Conservation (phyloP, 495 filamentous ascomycete genomes). For the Lichina pygmaea region DNA sequence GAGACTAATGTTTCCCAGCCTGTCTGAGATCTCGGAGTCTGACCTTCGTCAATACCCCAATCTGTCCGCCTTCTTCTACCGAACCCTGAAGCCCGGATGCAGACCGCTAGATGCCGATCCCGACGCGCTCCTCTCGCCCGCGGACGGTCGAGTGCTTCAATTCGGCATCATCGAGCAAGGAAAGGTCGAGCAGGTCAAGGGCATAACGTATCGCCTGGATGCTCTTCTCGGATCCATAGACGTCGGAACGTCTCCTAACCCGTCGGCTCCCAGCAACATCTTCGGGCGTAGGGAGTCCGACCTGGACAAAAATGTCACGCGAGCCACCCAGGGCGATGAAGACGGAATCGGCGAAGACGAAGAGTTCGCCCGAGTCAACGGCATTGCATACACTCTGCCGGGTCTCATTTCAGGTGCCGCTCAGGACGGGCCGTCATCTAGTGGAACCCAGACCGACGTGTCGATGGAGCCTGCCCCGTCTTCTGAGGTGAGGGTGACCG, state of each 20-base stretch:
- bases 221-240: constrained; percentile 42
- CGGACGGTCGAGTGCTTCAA: constrained; percentile 76
- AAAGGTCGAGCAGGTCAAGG: constrained; percentile 96
- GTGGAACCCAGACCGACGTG: constrained; percentile 20
- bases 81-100: constrained; percentile 64
- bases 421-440: not conserved
- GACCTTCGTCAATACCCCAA: constrained; percentile 81
- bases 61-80: constrained; percentile 91
- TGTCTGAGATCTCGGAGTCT: constrained; percentile 62
- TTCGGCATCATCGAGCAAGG: constrained; percentile 77
- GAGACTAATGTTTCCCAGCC: constrained; percentile 13
- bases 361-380: constrained; percentile 87
- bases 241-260: constrained; percentile 1
- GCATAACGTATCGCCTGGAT: constrained; percentile 90
- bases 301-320: constrained; percentile 1
- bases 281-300: constrained; percentile 1
- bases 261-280: constrained; percentile 4
- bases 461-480: constrained; percentile 34
- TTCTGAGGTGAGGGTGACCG: constrained; percentile 57
- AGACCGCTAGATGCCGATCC: constrained; percentile 67
- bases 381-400: constrained; percentile 87
- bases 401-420: constrained; percentile 50
- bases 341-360: constrained; percentile 49
- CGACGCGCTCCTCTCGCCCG: constrained; percentile 54
- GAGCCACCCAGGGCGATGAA: constrained; percentile 17